phyloP scores from a whole-genome alignment of 495 filamentous ascomycete species.

The Aspergillus coremiiformis region DNA sequence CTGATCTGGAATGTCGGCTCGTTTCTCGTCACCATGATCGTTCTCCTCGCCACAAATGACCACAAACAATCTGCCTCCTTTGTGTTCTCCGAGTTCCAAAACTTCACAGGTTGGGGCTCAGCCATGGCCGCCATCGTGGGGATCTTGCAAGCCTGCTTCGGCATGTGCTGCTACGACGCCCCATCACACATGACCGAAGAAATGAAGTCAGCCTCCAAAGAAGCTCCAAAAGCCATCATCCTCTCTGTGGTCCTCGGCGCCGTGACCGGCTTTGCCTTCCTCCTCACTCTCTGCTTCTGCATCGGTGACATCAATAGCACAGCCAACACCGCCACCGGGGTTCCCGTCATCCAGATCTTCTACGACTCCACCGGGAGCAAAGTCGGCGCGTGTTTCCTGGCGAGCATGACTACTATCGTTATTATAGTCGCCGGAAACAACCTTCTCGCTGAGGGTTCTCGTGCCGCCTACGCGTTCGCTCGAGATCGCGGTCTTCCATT shows the following conservation, averaged over 20 bases:
- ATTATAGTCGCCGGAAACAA: conserved; percentile 33
- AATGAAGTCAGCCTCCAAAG: conserved; percentile 41
- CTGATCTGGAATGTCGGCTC: conserved; percentile 49
- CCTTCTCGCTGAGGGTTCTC: conserved; percentile 39
- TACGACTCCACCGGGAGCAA: conserved; percentile 41
- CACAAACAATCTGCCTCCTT: conserved; percentile 50
- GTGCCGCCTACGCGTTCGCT: conserved; percentile 43
- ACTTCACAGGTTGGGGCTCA: conserved; percentile 45
- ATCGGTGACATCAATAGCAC: conserved; percentile 41
- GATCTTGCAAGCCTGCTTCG: conserved; percentile 50
- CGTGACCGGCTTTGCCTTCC: conserved; percentile 45
- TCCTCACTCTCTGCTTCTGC: conserved; percentile 44
- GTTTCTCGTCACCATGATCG: conserved; percentile 45
- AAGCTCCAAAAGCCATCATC: conserved; percentile 50
- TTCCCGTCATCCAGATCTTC: conserved; percentile 44
- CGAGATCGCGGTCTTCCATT: conserved; percentile 45
- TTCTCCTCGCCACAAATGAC: conserved; percentile 46
- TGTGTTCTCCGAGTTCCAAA: conserved; percentile 51
- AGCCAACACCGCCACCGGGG: conserved; percentile 35
- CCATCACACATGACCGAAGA: conserved; percentile 45
- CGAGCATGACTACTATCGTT: conserved; percentile 39
- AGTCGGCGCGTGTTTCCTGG: conserved; percentile 36
- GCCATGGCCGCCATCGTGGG: conserved; percentile 48
- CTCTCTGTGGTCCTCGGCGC: conserved; percentile 45
- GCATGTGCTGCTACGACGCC: conserved; percentile 49